phyloP scores from a whole-genome alignment of 257 asterid genomes.

The Solanum appendiculatum region DNA sequence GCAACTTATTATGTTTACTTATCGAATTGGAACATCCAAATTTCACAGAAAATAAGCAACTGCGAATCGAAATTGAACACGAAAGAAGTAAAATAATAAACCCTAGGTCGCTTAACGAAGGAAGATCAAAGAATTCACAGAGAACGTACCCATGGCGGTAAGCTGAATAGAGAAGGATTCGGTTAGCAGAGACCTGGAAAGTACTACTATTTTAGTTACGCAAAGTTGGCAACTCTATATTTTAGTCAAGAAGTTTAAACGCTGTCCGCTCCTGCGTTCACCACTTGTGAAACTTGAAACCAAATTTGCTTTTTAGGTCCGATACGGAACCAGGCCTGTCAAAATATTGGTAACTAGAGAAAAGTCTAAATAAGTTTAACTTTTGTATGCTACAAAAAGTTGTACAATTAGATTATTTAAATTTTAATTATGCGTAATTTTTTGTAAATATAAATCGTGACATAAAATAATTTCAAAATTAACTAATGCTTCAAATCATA shows the following conservation, averaged over 20 bases:
- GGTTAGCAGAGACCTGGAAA: not conserved
- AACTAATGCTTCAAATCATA: no score
- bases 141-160: slow-evolving; percentile 6
- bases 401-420: no score
- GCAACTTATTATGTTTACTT: not conserved
- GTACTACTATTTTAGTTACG: not conserved
- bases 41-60: not conserved
- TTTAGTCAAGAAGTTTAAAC: no score
- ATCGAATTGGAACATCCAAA: not conserved
- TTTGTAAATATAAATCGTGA: no score
- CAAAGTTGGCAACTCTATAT: not conserved
- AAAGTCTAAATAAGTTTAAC: no score
- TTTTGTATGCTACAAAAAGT: no score
- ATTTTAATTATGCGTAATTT: no score
- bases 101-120: not conserved
- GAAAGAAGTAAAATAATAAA: not conserved
- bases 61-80: not conserved
- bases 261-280: not conserved
- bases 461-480: no score
- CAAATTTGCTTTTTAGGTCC: not conserved
- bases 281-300: not conserved
- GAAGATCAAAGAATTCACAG: not conserved
- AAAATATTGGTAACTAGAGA: not conserved
- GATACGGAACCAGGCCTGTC: not conserved
- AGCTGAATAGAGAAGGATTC: not conserved